Percentiles rank a stretch among this genome's conserved stretches.
phyloP scores from a whole-genome alignment of 169 alveolate species.

The Cryptosporidium baileyi region DNA sequence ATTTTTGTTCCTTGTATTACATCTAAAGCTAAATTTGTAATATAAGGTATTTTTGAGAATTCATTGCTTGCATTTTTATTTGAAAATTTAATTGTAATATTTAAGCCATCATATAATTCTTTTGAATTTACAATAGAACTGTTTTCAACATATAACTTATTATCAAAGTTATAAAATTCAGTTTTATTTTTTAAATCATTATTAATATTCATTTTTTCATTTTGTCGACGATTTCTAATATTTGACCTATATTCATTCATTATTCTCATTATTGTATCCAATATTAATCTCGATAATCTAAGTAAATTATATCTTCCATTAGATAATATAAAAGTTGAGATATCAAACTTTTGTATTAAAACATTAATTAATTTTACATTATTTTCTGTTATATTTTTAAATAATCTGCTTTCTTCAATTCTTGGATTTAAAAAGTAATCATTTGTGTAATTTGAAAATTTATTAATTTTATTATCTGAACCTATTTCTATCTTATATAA shows the following conservation, averaged over 20 bases:
- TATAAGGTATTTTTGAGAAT: no score
- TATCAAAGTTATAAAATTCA: no score
- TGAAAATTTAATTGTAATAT: no score
- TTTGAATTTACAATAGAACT: no score
- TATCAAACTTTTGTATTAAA: slow-evolving; percentile 15
- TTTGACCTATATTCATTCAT: background rate
- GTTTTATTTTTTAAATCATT: background rate
- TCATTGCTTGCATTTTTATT: no score
- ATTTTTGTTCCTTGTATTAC: no score
- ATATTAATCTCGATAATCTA: background rate
- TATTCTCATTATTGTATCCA: background rate
- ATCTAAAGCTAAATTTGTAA: no score
- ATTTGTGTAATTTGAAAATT: background rate
- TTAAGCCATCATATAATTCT: no score
- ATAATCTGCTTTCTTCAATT: background rate
- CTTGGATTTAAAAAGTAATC: background rate
- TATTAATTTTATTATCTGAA: background rate
- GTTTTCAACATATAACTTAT: no score
- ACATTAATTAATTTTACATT: slow-evolving; percentile 17
- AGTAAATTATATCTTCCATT: slow-evolving; percentile 12
- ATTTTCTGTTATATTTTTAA: background rate
- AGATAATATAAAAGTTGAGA: slow-evolving; percentile 25
- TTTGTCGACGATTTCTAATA: background rate
- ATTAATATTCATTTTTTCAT: background rate
- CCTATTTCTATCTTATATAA: background rate